These are phyloP conservation scores for Cladophialophora immunda DNA, from an alignment of 2,329 filamentous ascomycete genomes.

Conservation along the genomic window DNA sequence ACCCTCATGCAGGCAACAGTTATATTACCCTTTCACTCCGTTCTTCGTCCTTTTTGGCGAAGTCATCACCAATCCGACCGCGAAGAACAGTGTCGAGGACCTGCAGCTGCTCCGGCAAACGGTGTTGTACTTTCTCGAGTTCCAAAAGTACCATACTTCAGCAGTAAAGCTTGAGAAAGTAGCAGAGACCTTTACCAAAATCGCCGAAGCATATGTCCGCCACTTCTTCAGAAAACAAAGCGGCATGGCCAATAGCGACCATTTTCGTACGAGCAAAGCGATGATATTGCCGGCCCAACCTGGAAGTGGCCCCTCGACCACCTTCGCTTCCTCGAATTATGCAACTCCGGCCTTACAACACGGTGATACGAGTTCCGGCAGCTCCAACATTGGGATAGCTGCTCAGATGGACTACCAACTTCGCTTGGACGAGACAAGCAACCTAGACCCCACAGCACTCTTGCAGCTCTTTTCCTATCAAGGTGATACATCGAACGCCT, in stretches of 20 bases:
- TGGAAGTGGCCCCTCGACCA: background rate
- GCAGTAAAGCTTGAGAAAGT: slow-evolving; percentile 20
- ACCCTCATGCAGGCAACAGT: slow-evolving; percentile 14
- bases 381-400: background rate
- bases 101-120: slow-evolving; percentile 16
- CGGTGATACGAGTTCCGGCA: background rate
- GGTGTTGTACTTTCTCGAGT: slow-evolving; percentile 21
- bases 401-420: slow-evolving; percentile 11
- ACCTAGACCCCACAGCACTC: slow-evolving; percentile 8
- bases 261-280: background rate
- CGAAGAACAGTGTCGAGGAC: slow-evolving; percentile 9
- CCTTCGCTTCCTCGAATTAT: background rate
- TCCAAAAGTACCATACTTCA: slow-evolving; percentile 19
- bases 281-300: background rate
- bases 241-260: background rate
- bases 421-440: slow-evolving; percentile 12
- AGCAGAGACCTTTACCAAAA: slow-evolving; percentile 21
- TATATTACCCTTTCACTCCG: slow-evolving; percentile 20
- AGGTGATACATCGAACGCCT: background rate
- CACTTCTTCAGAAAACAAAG: slow-evolving; percentile 13
- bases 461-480: slow-evolving; percentile 16
- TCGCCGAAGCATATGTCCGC: slow-evolving; percentile 20
- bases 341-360: background rate
- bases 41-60: slow-evolving; percentile 23
- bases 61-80: slow-evolving; percentile 13